phyloP scores from a whole-genome alignment of 1,139 yeast species.

The Geotrichum siamense region DNA sequence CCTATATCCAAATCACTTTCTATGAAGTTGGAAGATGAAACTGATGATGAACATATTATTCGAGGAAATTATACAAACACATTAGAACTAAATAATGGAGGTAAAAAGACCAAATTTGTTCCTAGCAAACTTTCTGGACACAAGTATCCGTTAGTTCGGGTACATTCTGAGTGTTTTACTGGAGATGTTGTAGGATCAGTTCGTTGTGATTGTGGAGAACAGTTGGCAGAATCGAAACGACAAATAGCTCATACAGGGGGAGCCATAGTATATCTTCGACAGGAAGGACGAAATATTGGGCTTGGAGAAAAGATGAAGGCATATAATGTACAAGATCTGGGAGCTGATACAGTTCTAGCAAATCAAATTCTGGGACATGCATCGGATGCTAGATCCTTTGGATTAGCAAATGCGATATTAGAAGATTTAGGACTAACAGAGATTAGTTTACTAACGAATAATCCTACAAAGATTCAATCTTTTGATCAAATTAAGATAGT shows the following conservation, averaged over 20 bases:
- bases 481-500: constrained; percentile 82
- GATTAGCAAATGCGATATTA: constrained; percentile 88
- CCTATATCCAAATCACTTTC: constrained; percentile 72
- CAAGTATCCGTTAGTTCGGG: constrained; percentile 54
- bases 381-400: constrained; percentile 90
- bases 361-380: constrained; percentile 90
- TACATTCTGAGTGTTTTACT: constrained; percentile 96
- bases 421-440: constrained; percentile 69
- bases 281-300: constrained; percentile 98
- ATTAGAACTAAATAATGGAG: constrained; percentile 38
- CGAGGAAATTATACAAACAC: constrained; percentile 94
- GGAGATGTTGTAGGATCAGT: constrained; percentile 99
- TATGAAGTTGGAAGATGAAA: constrained; percentile 54
- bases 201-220: constrained; percentile 98
- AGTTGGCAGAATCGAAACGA: constrained; percentile 95
- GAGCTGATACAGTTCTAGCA: constrained; percentile 98
- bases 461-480: constrained; percentile 92
- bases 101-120: not conserved
- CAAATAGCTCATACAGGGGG: constrained; percentile 86
- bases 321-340: constrained; percentile 91
- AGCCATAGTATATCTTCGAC: constrained; percentile 90
- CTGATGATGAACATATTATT: constrained; percentile 91
- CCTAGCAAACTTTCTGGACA: constrained; percentile 4
- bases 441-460: constrained; percentile 79
- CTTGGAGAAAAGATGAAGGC: constrained; percentile 95